Conservation (phyloP, 2,329 filamentous ascomycete genomes). For the Cladorrhinum sp. region DNA sequence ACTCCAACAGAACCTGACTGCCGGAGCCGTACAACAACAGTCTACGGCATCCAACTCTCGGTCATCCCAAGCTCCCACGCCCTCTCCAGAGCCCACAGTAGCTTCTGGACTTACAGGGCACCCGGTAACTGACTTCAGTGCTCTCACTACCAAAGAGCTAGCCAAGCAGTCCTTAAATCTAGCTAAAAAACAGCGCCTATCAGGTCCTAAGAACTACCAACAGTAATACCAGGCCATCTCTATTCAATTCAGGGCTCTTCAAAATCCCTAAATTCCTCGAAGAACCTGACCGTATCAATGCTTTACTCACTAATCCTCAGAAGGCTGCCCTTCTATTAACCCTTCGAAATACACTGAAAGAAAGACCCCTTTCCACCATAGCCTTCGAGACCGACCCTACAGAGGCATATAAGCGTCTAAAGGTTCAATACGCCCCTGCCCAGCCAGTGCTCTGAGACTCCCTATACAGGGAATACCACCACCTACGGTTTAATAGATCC, state of each 20-base stretch:
- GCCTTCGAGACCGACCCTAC: not conserved
- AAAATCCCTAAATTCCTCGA: no score
- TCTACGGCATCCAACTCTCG: no score
- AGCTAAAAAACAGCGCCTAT: not conserved
- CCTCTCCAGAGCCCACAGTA: no score
- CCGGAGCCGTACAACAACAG: no score
- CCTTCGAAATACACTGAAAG: not conserved
- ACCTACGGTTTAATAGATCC: no score
- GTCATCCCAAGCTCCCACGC: no score
- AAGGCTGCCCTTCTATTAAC: not conserved
- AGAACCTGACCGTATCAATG: no score
- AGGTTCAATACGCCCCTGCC: not conserved
- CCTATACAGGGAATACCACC: constrained; percentile 15
- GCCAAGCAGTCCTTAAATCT: not conserved
- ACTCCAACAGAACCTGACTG: no score
- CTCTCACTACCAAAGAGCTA: not conserved
- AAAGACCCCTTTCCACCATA: not conserved
- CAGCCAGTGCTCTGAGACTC: constrained; percentile 6
- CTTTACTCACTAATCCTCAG: not conserved
- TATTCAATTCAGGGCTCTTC: no score
- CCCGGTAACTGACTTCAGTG: no score
- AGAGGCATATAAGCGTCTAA: not conserved
- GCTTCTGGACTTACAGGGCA: no score
- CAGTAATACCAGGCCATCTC: no score
- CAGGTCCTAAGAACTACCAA: not conserved